Evolutionary conservation across 257 asterid species (phyloP).

Genomic region (Primulina eburnea): DNA sequence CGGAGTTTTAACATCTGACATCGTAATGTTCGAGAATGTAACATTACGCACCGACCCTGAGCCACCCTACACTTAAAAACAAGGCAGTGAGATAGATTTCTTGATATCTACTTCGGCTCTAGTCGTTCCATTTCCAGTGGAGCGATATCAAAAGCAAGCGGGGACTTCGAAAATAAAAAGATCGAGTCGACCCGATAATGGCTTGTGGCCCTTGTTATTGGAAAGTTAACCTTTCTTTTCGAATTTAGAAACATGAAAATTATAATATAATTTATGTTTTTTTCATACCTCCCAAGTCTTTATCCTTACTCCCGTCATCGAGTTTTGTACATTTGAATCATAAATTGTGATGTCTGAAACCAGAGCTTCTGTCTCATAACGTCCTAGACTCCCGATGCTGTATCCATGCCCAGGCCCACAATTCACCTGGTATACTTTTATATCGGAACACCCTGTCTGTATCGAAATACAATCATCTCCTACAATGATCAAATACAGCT

Average conservation of each 20-base stretch:
- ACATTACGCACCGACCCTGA: conserved; percentile 13
- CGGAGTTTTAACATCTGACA: conserved; percentile 23
- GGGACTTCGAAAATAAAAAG: too few relatives aligned
- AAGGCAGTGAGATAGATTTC: neutral
- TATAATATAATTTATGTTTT: neutral
- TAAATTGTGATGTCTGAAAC: neutral
- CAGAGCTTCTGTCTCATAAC: neutral
- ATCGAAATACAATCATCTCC: neutral
- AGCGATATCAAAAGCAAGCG: too few relatives aligned
- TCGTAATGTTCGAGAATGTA: conserved; percentile 18
- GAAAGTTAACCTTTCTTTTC: too few relatives aligned
- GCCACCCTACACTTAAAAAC: conserved; percentile 25
- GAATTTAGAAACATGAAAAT: too few relatives aligned
- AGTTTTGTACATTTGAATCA: neutral
- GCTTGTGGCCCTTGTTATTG: too few relatives aligned
- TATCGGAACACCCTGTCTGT: neutral
- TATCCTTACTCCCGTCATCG: conserved; percentile 34
- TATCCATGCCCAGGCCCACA: neutral
- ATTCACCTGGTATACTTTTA: neutral
- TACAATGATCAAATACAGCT: too few relatives aligned
- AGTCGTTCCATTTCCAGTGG: too few relatives aligned
- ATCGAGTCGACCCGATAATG: too few relatives aligned
- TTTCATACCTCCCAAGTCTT: conserved; percentile 13
- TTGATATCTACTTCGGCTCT: neutral
- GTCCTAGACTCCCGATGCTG: neutral